These are phyloP conservation scores for Calonectria pauciramosa DNA, from an alignment of 2,329 filamentous ascomycete species.

Conservation along the genomic window DNA sequence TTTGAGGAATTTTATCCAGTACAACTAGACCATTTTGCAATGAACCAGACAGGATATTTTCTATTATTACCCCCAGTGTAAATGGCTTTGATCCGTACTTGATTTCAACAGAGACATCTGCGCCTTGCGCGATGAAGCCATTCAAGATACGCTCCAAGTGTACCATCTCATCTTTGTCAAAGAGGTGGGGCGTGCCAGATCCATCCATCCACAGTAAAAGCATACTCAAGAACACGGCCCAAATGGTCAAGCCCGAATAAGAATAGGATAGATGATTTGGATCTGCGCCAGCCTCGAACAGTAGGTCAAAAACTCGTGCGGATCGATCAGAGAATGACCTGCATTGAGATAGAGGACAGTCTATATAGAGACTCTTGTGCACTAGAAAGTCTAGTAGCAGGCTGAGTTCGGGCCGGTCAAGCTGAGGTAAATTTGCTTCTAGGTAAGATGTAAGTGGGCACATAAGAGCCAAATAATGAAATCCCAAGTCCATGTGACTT, in stretches of 20 bases:
- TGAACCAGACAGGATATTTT: neutral
- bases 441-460: neutral
- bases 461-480: neutral
- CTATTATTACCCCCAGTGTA: neutral
- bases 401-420: neutral
- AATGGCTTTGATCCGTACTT: neutral
- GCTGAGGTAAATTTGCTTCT: neutral
- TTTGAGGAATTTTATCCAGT: neutral
- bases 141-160: neutral
- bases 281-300: neutral
- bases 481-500: neutral
- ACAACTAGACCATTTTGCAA: neutral
- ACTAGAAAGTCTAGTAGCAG: neutral
- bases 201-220: neutral
- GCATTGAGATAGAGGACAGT: neutral
- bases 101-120: neutral
- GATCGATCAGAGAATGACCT: neutral
- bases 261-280: neutral
- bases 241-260: neutral
- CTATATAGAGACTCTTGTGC: neutral
- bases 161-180: neutral
- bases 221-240: neutral
- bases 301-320: neutral
- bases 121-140: neutral
- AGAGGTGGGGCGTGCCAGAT: neutral